Base-by-base conservation (phyloP, 495 filamentous ascomycete species). In the Copromyces sp. region DNA sequence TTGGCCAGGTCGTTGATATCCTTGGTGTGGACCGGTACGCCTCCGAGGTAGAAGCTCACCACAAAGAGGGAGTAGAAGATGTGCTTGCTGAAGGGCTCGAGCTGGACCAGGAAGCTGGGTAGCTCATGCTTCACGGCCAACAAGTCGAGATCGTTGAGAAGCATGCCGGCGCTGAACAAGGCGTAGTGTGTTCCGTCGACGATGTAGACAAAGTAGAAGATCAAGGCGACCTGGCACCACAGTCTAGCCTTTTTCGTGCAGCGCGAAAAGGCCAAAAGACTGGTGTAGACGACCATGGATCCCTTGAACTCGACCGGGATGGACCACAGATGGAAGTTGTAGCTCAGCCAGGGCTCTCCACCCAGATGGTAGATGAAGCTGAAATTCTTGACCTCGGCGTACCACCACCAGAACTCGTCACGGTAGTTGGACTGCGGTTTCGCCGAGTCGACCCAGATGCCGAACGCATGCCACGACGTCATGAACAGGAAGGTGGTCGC, bases 321-420 rank as follows among this genome's bases (percentile, higher is more conserved):
- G 20, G 81, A 83, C 82, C 82, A 84, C 16, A 82, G 77, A 71
- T 84, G 82, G 70, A 77, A 78, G 74, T 83, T 82, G 77, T 80
- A 82, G 68, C 74, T 78, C 38, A 81, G 53, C 78, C 76, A 81
- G 59, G 77, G 77, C 9, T 82, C 82, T 16, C 81, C 83, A 44
- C 75, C 74, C 45, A n/a, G 70, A 70, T 84, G 80, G 75, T 86
- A 89, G 42, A 88, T 71, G 78, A 88, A 90, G 78, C 80, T 87
- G 79, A 87, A 89, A 76, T 87, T 86, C 78, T 89, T 89, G 77
- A 89, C 79, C 74, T 89, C 86, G 42, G 71, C 69, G 73, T 89
- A 89, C 85, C 86, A 89, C n/a, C 81, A 81, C 82, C 81, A 85
- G 4, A 87, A 40, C 76, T 88, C 86, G 16, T 79, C 80, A 17